phyloP scores from a whole-genome alignment of 805 yeast species.

The Jamesozyma spencerorum region DNA sequence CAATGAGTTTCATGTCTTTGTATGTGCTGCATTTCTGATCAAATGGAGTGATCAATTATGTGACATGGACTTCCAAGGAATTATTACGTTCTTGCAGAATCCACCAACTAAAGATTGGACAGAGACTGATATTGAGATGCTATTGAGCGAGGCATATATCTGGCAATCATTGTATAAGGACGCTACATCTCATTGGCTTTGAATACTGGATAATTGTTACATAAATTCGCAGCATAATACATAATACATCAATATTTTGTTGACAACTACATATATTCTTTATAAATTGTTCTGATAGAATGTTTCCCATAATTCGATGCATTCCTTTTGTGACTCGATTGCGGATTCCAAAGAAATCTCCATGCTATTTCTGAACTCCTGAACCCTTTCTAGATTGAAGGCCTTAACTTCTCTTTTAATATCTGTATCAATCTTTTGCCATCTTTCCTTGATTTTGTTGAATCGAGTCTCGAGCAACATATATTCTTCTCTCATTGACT shows the following conservation, averaged over 20 bases:
- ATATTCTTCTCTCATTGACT: constrained; percentile 50
- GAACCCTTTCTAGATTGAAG: constrained; percentile 68
- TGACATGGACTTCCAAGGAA: constrained; percentile 88
- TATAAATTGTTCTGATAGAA: constrained; percentile 54
- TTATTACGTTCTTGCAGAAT: constrained; percentile 81
- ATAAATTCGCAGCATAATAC: not conserved
- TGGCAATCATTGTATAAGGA: constrained; percentile 92
- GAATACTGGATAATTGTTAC: not conserved
- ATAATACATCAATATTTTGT: not conserved
- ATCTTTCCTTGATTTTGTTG: constrained; percentile 45
- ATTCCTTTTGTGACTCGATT: constrained; percentile 88
- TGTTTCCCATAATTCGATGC: constrained; percentile 79
- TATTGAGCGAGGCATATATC: constrained; percentile 90
- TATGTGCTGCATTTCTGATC: constrained; percentile 91
- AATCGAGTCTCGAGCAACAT: constrained; percentile 45
- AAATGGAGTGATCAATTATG: constrained; percentile 75
- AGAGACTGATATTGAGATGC: constrained; percentile 81
- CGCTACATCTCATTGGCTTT: constrained; percentile 76
- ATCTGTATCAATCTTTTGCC: constrained; percentile 52
- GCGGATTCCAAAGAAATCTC: constrained; percentile 86
- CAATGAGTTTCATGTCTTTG: constrained; percentile 89
- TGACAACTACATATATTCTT: not conserved
- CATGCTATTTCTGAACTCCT: constrained; percentile 79
- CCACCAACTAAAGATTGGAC: constrained; percentile 83
- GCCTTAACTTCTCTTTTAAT: constrained; percentile 57